phyloP scores from a whole-genome alignment of 805 yeast species.

The Ascoidea rubescens region DNA sequence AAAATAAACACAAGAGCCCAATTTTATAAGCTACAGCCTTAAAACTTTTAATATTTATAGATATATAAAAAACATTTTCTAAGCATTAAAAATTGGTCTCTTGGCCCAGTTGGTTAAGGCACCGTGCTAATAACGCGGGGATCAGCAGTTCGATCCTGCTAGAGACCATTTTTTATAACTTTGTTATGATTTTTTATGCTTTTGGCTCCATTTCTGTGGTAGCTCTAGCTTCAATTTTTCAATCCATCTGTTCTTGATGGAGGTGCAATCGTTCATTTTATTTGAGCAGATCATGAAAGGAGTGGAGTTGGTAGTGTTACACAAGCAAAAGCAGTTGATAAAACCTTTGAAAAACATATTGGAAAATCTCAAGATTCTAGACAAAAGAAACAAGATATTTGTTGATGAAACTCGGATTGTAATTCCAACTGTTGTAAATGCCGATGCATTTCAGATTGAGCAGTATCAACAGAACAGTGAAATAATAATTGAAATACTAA shows the following conservation, averaged over 20 bases:
- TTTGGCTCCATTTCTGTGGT: too few relatives aligned
- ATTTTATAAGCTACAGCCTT: too few relatives aligned
- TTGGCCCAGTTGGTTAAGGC: constrained; percentile 31
- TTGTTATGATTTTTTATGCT: too few relatives aligned
- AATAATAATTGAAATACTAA: not conserved
- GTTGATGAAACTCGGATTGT: not conserved
- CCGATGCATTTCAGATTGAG: not conserved
- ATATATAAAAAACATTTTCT: too few relatives aligned
- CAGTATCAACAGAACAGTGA: not conserved
- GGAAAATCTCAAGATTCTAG: not conserved
- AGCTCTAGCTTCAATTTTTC: too few relatives aligned
- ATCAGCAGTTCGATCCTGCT: constrained; percentile 82
- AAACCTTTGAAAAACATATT: not conserved
- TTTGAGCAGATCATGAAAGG: too few relatives aligned
- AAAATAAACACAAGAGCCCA: too few relatives aligned
- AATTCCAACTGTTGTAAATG: not conserved
- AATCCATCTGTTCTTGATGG: too few relatives aligned
- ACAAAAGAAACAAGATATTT: too few relatives aligned
- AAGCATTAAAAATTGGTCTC: constrained; percentile 20
- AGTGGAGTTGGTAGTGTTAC: too few relatives aligned
- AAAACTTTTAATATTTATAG: too few relatives aligned
- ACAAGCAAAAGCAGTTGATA: not conserved
- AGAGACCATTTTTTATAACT: constrained; percentile 38
- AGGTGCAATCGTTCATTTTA: too few relatives aligned
- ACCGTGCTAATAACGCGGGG: constrained; percentile 29